Evolutionary conservation across 1,139 yeast genomes (phyloP), one percentile per base, ranked within the genome.

Genomic region (Candida sp.): DNA sequence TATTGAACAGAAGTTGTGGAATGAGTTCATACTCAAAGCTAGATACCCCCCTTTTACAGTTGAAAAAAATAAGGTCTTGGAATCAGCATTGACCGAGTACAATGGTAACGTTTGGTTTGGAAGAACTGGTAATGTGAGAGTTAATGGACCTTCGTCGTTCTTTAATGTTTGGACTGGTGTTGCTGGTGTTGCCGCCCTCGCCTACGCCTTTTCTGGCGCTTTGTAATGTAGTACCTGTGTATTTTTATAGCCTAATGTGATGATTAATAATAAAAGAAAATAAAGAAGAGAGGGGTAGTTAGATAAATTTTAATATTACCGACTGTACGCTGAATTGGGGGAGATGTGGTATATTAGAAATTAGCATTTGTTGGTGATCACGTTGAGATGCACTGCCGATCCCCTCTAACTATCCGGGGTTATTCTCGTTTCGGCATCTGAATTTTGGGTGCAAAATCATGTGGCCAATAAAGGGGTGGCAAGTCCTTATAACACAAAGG

Each of bases 41-140:
- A 79, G 96, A 58, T 88, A 88, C 55, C 87, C 91, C 4, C 96
- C 96, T 12, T 77, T 71, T 54, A 65, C 61, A 5, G 49, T 52
- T 3, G 53, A 60, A 40, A 77, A 81, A 48, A 58, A 59, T 39
- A 47, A 43, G 5, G 52, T 70, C 30, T 43, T 72, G 8, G 52
- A 48, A 19, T 51, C 58, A 8, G 54, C 71, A 4, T 55, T 62
- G 51, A 45, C 52, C 49, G 52, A 64, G 50, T 57, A 61, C 53
- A 55, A 60, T 54, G 63, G 66, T 12, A 55, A 55, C 22, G 65
- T 60, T 33, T 66, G 78, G 74, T 69, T 73, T 44, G 60, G 56
- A 12, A 62, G 71, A 50, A 41, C 49, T 19, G 72, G 70, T 22
- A 55, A 73, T 45, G 74, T 75, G 9, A 55, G 52, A 19, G 52